phyloP scores from a whole-genome alignment of 257 asterid species.

The Fraxinus excelsior region DNA sequence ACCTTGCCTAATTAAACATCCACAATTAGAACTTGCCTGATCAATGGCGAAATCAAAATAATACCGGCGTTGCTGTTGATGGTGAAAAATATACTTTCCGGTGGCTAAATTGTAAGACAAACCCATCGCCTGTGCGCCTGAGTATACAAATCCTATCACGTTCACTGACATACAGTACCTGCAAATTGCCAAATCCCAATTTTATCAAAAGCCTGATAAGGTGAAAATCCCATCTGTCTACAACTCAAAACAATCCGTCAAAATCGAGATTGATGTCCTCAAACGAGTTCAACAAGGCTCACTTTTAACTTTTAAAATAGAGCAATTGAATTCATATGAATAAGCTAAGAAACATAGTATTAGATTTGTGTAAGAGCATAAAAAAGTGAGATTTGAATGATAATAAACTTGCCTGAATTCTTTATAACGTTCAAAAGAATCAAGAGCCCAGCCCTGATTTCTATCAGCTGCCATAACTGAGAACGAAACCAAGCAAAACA shows the following conservation, averaged over 20 bases:
- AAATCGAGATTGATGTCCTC: no score
- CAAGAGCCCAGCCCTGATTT: constrained; percentile 46
- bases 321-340: not conserved
- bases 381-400: not conserved
- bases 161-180: constrained; percentile 79
- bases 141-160: constrained; percentile 69
- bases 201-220: not conserved
- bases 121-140: constrained; percentile 68
- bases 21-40: constrained; percentile 60
- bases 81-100: constrained; percentile 46
- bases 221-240: not conserved
- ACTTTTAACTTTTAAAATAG: no score
- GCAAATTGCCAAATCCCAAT: constrained; percentile 23
- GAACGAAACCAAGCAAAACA: constrained; percentile 63
- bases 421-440: constrained; percentile 44
- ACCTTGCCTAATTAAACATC: not conserved
- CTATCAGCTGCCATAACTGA: constrained; percentile 75
- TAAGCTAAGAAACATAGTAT: not conserved
- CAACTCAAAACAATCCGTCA: not conserved
- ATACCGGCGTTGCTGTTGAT: constrained; percentile 42
- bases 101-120: constrained; percentile 48
- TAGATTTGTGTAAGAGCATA: not conserved
- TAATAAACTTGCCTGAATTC: constrained; percentile 43
- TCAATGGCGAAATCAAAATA: constrained; percentile 71
- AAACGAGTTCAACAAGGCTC: no score